Percentiles rank a stretch among this genome's conserved stretches.
Conservation (phyloP, 2,329 filamentous ascomycete species). For the Beauveria asiatica region DNA sequence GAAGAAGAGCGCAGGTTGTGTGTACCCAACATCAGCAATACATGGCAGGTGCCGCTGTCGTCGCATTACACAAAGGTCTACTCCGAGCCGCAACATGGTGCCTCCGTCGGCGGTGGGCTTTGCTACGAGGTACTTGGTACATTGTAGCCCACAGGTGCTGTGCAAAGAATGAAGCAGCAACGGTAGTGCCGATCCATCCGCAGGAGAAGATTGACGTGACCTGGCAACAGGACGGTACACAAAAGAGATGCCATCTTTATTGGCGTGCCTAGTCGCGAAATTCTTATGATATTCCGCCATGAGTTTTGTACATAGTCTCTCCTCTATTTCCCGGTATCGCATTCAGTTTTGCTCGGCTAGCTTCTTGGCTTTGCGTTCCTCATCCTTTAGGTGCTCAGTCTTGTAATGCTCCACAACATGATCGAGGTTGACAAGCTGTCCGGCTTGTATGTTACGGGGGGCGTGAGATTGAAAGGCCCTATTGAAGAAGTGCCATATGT, state of each 20-base stretch:
- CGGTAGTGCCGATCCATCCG: not conserved
- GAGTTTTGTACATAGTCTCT: conserved; percentile 9
- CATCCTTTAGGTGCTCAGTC: conserved; percentile 44
- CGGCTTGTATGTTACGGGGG: conserved; percentile 45
- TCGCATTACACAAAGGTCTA: not conserved
- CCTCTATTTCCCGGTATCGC: conserved; percentile 12
- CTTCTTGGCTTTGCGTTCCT: conserved; percentile 46
- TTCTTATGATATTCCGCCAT: not conserved
- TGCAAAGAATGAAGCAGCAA: not conserved
- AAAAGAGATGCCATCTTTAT: conserved; percentile 11
- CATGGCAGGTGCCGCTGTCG: conserved; percentile 4
- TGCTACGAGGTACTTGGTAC: not conserved
- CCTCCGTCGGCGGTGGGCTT: not conserved
- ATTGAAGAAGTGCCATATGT: conserved; percentile 5
- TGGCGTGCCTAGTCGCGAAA: conserved; percentile 5
- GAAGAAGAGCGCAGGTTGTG: too few relatives aligned
- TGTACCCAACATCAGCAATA: not conserved
- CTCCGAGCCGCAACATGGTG: not conserved
- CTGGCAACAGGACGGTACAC: not conserved
- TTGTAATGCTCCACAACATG: conserved; percentile 50
- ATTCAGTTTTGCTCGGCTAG: conserved; percentile 30
- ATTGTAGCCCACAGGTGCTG: not conserved
- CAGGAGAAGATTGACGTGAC: not conserved
- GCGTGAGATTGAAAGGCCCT: conserved; percentile 44
- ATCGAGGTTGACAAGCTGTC: conserved; percentile 45